Evolutionary conservation across 116 monocot genomes (phyloP), one percentile per base, ranked within the genome.

Genomic region (Cymodocea nodosa): DNA sequence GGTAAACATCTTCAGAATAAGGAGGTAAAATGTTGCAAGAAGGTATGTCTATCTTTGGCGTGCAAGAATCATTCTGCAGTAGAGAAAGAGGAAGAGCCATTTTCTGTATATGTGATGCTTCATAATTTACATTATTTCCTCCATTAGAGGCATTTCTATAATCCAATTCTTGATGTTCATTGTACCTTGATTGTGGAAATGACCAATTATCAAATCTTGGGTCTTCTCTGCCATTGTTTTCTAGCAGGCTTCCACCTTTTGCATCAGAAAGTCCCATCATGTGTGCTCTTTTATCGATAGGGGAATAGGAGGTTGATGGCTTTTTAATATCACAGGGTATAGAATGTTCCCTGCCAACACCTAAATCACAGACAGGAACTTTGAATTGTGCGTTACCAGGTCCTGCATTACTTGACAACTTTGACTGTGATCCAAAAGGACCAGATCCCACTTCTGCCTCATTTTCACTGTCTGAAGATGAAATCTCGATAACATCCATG

Each of bases 401-500:
- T 19, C 1, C 24, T 23, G 23, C 64, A 50, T 64, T 35, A 35
- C 23, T 53, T 48, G 25, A 67, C 13, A 34, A 3, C 3, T 10
- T 67, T 17, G 51, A 16, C n/a, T 54, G 34, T 67, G 52, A 53
- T 35, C 18, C 52, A 53, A n/a, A 35, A 52, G 52, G 52, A n/a
- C 18, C 52, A 53, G 40, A 35, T 34, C 17, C 35, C 52, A 44
- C 7, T 63, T 36, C 66, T 16, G 34, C 20, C 54, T 53, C 66
- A 53, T 53, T 53, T 53, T 67, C 66, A 53, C 66, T 53, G 35
- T 67, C 66, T 52, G 66, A 53, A 10, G 66, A 67, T 53, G 23
- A 53, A 52, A 67, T 67, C 11, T 67, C 66, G 52, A 67, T 67
- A 51, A 52, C 9, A 24, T 67, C 66, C 66, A 52, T 53, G 51